Base-by-base conservation (phyloP, 257 asterid species). In the Echium plantagineum region DNA sequence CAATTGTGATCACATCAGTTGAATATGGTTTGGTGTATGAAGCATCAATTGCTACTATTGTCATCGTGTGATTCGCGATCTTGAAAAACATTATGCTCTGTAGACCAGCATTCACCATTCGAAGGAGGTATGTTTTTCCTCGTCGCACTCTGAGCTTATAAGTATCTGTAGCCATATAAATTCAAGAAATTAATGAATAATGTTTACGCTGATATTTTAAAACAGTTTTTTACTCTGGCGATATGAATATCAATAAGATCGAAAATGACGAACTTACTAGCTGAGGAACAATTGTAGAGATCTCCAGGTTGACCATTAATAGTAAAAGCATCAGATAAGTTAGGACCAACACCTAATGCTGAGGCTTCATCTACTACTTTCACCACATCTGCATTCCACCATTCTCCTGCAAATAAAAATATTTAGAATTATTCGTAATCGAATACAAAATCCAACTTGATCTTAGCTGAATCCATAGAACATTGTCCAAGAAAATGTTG, bases 61-160 rank as follows among this genome's bases (percentile, higher is more conserved):
- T 83, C 60, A 87, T 26, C 7, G 77, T 75, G 65, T 87, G 95
- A 7, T 80, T 66, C 6, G 94, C 95, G 47, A 87, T 75, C 58
- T 84, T 84, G 81, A 78, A 87, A 56, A 82, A 87, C 0, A 78
- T 63, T 9, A 83, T 81, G 31, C 63, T 66, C 48, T 86, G 80
- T 78, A 86, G 83, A 59, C 93, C 95, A 72, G 89, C 94, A 57
- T 87, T 87, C 85, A 87, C 71, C 49, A 87, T 80, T 0, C 96
- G 86, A 5, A n/a, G n/a, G n/a, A n/a, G n/a, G n/a, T n/a, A n/a
- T n/a, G n/a, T n/a, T n/a, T n/a, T n/a, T n/a, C n/a, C 96, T 0
- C 19, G 67, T 18, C 61, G 71, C 54, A 84, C 94, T 0, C 61
- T 69, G 13, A 86, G 58, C 24, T 21, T 77, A 49, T 59, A 83